Evolutionary conservation across 192 early-diverging fungal species (phyloP).

Genomic region (Backusella macrospora): DNA sequence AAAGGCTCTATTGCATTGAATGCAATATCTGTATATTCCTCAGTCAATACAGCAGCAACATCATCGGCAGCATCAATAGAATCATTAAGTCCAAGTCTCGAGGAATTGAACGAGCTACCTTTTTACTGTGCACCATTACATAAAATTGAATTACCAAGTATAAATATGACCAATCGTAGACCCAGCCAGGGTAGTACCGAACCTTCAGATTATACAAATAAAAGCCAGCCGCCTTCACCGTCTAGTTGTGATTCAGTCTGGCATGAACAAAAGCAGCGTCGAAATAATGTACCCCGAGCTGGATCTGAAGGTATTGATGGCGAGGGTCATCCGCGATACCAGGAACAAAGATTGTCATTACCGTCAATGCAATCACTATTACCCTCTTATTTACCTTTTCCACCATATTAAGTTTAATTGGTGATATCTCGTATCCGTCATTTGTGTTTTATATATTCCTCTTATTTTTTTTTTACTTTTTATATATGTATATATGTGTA

Average conservation of each 20-base stretch:
- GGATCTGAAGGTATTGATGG: not conserved
- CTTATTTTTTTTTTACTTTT: not conserved
- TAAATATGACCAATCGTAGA: not conserved
- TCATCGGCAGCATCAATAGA: not conserved
- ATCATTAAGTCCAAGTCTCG: not conserved
- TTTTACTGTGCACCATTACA: slow-evolving; percentile 25
- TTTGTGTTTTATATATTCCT: not conserved
- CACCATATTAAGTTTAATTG: not conserved
- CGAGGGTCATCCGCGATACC: not conserved
- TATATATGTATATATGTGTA: not conserved
- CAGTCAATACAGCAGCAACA: not conserved
- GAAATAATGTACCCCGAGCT: not conserved
- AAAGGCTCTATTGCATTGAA: not conserved
- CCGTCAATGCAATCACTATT: slow-evolving; percentile 24
- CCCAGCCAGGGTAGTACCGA: not conserved
- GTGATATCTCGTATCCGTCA: not conserved
- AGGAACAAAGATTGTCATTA: not conserved
- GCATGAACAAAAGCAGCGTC: not conserved
- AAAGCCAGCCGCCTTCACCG: slow-evolving; percentile 12
- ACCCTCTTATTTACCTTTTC: not conserved
- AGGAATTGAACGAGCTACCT: slow-evolving; percentile 5
- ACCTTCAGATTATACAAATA: slow-evolving; percentile 4
- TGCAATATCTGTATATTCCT: not conserved
- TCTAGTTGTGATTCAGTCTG: not conserved
- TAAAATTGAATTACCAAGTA: slow-evolving; percentile 26